Base-by-base conservation (phyloP, 306 rosid genomes). In the Prunus mume region DNA sequence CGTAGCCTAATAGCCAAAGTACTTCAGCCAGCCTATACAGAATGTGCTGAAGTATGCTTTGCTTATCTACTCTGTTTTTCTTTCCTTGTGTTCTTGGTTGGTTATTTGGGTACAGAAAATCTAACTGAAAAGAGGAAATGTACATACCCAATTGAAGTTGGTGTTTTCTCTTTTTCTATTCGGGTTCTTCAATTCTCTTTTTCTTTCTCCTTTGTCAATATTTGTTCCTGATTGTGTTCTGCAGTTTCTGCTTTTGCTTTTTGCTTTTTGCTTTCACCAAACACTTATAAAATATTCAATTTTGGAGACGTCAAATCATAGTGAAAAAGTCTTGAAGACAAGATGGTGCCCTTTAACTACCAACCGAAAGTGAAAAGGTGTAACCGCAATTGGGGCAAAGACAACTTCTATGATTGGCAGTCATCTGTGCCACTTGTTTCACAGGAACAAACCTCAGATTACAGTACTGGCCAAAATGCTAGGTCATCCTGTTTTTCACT, bases 331-430 rank as follows among this genome's bases (percentile, higher is more conserved):
- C 28, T 14, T 19, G 12, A 22, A 38, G 34, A 56, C 56, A 55
- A 13, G 52, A 52, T 34, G 76, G 7, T 38, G 43, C 2, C 22
- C 14, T 20, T 54, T 5, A 22, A 71, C 76, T 56, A 56, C 76
- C 76, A 72, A 56, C 76, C 52, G 54, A 72, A 56, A 72, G 52
- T 72, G 54, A 20, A 72, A 54, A 72, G 54, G 14, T 13, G 2
- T 17, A 72, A 72, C 76, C 76, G 76, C 66, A 55, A 72, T 72
- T 72, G 65, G 76, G 65, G 76, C 76, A 72, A 32, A 38, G 17
- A 41, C 46, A 55, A 18, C 22, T 12, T 32, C 32, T 30, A 12
- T n/a, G n/a, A 71, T 32, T 55, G 2, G 12, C 25, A 69, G n/a
- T 47, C 60, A 69, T 69, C 60, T 10, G 28, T 22, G 18, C 67